Conservation (phyloP, 148 eudicot species). For the Cornus kousa region DNA sequence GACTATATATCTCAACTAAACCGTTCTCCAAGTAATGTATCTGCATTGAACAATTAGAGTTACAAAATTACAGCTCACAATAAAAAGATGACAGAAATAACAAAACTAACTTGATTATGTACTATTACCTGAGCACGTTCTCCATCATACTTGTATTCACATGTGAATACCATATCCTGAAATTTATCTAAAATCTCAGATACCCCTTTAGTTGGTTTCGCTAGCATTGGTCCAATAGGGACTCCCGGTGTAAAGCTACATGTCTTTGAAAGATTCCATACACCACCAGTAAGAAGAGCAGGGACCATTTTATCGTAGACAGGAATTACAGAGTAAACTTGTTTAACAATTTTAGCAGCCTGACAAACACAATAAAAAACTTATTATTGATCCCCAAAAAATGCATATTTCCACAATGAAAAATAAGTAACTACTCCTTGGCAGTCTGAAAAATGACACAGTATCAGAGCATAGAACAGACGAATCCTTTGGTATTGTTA, state of each 20-base stretch:
- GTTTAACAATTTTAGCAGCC: conserved; percentile 88
- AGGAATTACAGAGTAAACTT: conserved; percentile 91
- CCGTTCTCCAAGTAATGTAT: conserved; percentile 95
- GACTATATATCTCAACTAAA: conserved; percentile 84
- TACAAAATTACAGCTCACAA: conserved; percentile 4
- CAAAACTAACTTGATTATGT: conserved; percentile 1
- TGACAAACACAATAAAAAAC: conserved; percentile 27
- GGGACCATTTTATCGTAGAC: conserved; percentile 78
- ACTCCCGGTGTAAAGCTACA: conserved; percentile 83
- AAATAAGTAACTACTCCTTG: not conserved
- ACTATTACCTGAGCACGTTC: conserved; percentile 89
- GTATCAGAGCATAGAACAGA: not conserved
- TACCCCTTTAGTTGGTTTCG: conserved; percentile 93
- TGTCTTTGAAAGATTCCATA: conserved; percentile 74
- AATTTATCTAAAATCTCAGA: conserved; percentile 93
- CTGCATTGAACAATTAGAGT: conserved; percentile 26
- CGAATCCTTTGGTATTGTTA: not conserved
- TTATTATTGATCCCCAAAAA: not conserved
- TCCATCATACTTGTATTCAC: conserved; percentile 98
- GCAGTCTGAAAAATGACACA: not conserved
- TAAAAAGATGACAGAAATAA: conserved; percentile 7
- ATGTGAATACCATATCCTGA: conserved; percentile 82
- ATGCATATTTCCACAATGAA: not conserved
- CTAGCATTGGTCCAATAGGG: conserved; percentile 95
- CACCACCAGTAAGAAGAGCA: conserved; percentile 70